Base-by-base conservation (phyloP, 768 basidiomycete species). In the Rhodosporidiobolus sp. region DNA sequence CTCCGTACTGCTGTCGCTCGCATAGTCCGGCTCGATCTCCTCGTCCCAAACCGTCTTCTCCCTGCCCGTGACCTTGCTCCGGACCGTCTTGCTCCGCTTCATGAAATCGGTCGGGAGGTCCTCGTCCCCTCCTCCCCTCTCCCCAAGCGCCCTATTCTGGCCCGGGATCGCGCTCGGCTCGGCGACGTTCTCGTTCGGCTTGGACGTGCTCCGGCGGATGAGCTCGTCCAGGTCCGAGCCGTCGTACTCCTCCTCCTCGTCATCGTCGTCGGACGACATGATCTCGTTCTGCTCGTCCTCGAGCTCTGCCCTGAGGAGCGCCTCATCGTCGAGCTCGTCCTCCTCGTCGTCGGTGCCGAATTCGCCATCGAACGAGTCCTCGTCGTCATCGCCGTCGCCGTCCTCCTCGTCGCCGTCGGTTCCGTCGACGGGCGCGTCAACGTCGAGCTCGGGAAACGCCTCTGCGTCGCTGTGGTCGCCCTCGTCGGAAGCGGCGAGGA, bases 1-100 rank as follows among this genome's bases (percentile, higher is more conserved):
- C 85, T 94, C 92, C 4, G 90, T 94, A 9, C 90, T 92, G 11
- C 90, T 92, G 81, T 94, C 92, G 4, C 90, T 91, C 79, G 92
- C 91, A 79, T 94, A 94, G 68, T 90, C 88, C 17, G 92, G 89
- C 75, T 92, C 91, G 79, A 94, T 94, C 77, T 90, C 89, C 35
- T 77, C 70, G 38, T 76, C 76, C 78, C 78, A 79, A 24, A 73
- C 72, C 24, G 68, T 74, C 65, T 63, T 73, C 35, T 75, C 74
- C 69, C 70, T 38, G n/a, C 91, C 89, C 69, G 93, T 94, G 74
- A 94, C 89, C 68, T 87, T 83, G 52, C 91, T 93, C 65, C 88
- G 84, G 49, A 92, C 81, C 35, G 85, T 87, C 81, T 88, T 89
- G 55, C 88, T 82, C 80, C 85, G 86, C 34, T 89, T 89, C 76